Evolutionary conservation across 768 basidiomycete species (phyloP).

Genomic region (Lentinula sp.): DNA sequence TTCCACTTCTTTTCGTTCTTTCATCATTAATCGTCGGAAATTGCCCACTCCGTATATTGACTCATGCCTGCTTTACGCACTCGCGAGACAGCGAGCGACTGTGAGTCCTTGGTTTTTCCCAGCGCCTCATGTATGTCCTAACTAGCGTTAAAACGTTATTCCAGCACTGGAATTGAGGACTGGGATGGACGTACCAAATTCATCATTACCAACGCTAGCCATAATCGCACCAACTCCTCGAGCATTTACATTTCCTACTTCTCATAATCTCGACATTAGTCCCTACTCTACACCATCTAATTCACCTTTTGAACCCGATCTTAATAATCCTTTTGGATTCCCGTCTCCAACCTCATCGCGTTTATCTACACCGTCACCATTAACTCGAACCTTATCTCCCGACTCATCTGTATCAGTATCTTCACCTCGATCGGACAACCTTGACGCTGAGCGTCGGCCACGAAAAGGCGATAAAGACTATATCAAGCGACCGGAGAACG

Average conservation of each 20-base stretch:
- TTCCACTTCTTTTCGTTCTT: slow-evolving; percentile 10
- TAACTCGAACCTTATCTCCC: slow-evolving; percentile 38
- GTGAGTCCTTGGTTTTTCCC: slow-evolving; percentile 23
- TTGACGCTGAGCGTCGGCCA: slow-evolving; percentile 48
- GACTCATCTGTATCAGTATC: slow-evolving; percentile 32
- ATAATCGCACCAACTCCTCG: slow-evolving; percentile 70
- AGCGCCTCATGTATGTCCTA: background rate
- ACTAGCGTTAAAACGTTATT: slow-evolving; percentile 1
- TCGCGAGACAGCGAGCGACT: slow-evolving; percentile 57
- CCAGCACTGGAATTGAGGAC: slow-evolving; percentile 72
- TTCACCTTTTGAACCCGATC: slow-evolving; percentile 73
- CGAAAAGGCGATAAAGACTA: slow-evolving; percentile 78
- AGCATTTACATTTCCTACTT: slow-evolving; percentile 61
- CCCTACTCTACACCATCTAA: slow-evolving; percentile 61
- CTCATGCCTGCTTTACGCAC: slow-evolving; percentile 76
- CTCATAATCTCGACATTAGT: slow-evolving; percentile 59
- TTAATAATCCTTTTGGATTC: slow-evolving; percentile 39
- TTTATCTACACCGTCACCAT: slow-evolving; percentile 24
- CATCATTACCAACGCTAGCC: slow-evolving; percentile 44
- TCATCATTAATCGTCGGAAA: slow-evolving; percentile 11
- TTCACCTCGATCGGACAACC: slow-evolving; percentile 25
- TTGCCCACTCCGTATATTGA: slow-evolving; percentile 10
- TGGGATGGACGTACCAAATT: slow-evolving; percentile 30
- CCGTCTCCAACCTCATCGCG: slow-evolving; percentile 33
- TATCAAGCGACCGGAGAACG: slow-evolving; percentile 79